phyloP scores from a whole-genome alignment of 768 basidiomycete genomes.

The Suillus fuscotomentosus region DNA sequence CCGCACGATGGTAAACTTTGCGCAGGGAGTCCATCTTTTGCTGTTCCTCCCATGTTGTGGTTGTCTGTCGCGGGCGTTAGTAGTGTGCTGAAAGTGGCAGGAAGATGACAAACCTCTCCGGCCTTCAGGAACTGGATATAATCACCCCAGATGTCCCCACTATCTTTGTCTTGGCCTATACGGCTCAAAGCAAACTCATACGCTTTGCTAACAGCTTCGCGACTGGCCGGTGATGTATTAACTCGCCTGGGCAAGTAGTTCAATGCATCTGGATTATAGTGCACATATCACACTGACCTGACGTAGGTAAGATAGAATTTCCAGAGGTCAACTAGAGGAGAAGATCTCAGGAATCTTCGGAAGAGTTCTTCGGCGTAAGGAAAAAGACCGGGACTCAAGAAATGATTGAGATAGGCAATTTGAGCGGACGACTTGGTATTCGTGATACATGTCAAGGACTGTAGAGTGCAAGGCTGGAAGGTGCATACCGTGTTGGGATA shows the following conservation, averaged over 20 bases:
- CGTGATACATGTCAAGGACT: constrained; percentile 18
- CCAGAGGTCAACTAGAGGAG: constrained; percentile 89
- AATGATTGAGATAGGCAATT: constrained; percentile 81
- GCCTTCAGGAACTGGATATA: constrained; percentile 88
- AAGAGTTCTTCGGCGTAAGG: constrained; percentile 85
- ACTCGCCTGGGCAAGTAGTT: constrained; percentile 49
- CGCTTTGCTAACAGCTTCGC: constrained; percentile 80
- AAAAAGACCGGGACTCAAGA: constrained; percentile 63
- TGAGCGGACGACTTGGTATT: constrained; percentile 70
- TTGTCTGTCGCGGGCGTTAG: constrained; percentile 40
- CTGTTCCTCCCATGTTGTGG: constrained; percentile 92
- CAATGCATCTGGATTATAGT: constrained; percentile 10
- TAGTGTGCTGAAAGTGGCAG: neutral
- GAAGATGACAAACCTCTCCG: constrained; percentile 57
- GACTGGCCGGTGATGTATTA: constrained; percentile 62
- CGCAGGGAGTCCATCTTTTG: constrained; percentile 93
- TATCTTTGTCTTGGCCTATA: constrained; percentile 90
- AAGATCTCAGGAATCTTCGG: constrained; percentile 79
- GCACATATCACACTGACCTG: constrained; percentile 50
- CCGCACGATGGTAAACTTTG: constrained; percentile 89
- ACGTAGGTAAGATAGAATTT: constrained; percentile 93
- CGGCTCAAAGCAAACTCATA: constrained; percentile 92
- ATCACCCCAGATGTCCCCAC: constrained; percentile 90
- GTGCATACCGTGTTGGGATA: constrained; percentile 86
- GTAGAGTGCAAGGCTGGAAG: constrained; percentile 20